Base-by-base conservation (phyloP, 2,329 filamentous ascomycete species). In the Fusarium ramigenum region DNA sequence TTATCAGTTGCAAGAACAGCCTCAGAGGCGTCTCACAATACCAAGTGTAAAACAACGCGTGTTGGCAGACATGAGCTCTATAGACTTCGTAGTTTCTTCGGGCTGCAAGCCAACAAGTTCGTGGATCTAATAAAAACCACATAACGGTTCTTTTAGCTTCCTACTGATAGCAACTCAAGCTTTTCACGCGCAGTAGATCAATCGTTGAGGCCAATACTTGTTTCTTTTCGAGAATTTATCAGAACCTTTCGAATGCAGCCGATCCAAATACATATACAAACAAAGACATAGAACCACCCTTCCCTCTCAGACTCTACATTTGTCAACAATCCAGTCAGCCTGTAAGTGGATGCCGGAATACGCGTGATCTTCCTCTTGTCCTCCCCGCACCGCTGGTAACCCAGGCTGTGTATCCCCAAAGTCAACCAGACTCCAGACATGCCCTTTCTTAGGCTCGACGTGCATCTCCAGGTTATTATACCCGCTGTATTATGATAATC, bases 351-450 rank as follows among this genome's bases (percentile, higher is more conserved):
- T 36, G 1, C 49, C 49, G 7, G 49, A 23, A 36, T 52, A 36
- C 9, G 12, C n/a, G 9, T 25, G 4, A 7, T 23, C 32, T 14
- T 36, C 32, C 8, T 52, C n/a, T 19, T 36, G 8, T 10, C 18
- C 6, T 1, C 9, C n/a, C 3, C 32, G n/a, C 0, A 16, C 16
- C n/a, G n/a, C 32, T 10, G 49, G 49, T 15, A 23, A n/a, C 11
- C 49, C 32, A 3, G 49, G 49, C 6, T 52, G 49, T 3, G n/a
- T 36, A 15, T 4, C 6, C 2, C 47, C 30, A 19, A 52, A 52
- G 16, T 52, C 49, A 19, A 52, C 32, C n/a, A 36, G 6, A 52
- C 32, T 36, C 49, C 32, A 52, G 8, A 36, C 49, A 25, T 52
- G 32, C 1, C 49, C 49, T 19, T 52, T 52, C 16, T 34, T 52